Base-by-base conservation (phyloP, 768 basidiomycete species). In the Calocybe gangraenosa region DNA sequence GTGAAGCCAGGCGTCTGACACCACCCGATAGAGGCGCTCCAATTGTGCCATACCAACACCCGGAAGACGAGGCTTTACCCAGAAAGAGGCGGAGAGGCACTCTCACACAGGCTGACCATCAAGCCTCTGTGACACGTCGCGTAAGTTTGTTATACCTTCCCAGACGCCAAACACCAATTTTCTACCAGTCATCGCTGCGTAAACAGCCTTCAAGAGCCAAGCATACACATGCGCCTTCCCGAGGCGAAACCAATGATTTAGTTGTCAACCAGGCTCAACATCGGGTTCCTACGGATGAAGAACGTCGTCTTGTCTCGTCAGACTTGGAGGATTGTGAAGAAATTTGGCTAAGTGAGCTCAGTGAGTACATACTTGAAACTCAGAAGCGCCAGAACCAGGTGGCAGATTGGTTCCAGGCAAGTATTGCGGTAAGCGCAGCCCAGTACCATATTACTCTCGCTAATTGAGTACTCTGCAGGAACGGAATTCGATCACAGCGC, bases 291-390 rank as follows among this genome's bases (percentile, higher is more conserved):
- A 46, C 60, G 37, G 63, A 59, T 28, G 70, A 73, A 44, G 76
- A 79, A 23, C 74, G 73, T 22, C 64, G 66, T 31, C 66, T 77
- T 10, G 63, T 67, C 9, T 87, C 87, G 14, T 90, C 89, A 17
- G 89, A 92, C 70, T 67, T 92, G 50, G 87, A 89, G 21, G 89
- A 90, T 48, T 88, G 82, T 51, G 75, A 77, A 53, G 88, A 90
- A 48, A 58, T 92, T 13, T 92, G 90, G 90, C 65, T 69, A 35
- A 73, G 68, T 19, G 87, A 87, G 57, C 71, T 91, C 13, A 70
- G 73, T 42, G 78, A 79, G 46, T 92, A 91, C 55, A 71, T 79
- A 42, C 58, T 82, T 22, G 82, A 87, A 56, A 87, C 85, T 5
- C 79, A 83, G 57, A 81, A 81, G 58, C 79, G 87, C 40, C 79